Evolutionary conservation across 768 basidiomycete genomes (phyloP), one percentile per base, ranked within the genome.

Genomic region (Pleurotus citrinopileatus): DNA sequence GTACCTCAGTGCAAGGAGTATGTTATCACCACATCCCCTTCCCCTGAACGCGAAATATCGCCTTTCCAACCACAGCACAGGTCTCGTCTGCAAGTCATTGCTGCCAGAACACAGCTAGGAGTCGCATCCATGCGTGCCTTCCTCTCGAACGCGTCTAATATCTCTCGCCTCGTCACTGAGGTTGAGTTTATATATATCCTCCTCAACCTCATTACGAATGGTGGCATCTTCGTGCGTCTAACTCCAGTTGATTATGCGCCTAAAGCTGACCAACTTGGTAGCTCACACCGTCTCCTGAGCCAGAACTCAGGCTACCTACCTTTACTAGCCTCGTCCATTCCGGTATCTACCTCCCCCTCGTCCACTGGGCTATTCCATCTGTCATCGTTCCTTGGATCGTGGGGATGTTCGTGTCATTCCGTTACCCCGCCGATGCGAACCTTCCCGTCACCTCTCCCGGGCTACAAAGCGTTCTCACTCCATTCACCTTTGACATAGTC

Each of bases 311-410:
- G 60, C 58, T 34, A 56, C 61, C 20, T 7, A 58, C 64, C 9
- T 43, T 84, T 34, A 65, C 67, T n/a, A 83, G 57, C 78, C 83
- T 3, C 82, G 82, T 0, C 56, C 70, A 6, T 55, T 56, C 40
- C 13, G 71, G 73, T 2, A 80, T 85, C 53, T 83, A 81, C 78
- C 65, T 69, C 26, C 75, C 80, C 34, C 65, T 88, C 9, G 57
- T 80, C 5, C 81, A 86, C 60, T 89, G 87, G 86, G 72, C 73
- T 25, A 60, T 87, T 37, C 86, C 87, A 3, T 74, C 84, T 12
- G 56, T 89, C 28, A 51, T 88, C 37, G 59, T 85, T n/a, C 87
- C 87, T 12, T 67, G 71, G 15, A 52, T 86, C 17, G 64, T 81
- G 25, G 87, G 85, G 1, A 73, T 72, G 34, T 59, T 89, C 36